Evolutionary conservation across 257 asterid species (phyloP).

Genomic region (Apocynum venetum): DNA sequence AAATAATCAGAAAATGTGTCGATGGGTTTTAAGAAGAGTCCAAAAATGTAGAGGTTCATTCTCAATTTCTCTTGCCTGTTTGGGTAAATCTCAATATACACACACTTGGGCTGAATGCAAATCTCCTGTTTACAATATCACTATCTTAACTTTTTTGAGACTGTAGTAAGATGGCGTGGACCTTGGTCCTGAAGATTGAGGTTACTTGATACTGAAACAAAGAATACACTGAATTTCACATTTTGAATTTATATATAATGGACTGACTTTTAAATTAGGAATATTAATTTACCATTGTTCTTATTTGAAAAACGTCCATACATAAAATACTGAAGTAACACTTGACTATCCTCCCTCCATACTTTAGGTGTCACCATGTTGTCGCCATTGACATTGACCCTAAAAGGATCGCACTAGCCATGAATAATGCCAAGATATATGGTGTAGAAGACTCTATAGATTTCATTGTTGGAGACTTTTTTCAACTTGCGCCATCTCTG

Average conservation of each 20-base stretch:
- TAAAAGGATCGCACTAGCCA: slow-evolving; percentile 49
- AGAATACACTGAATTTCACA: neutral
- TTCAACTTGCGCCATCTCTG: slow-evolving; percentile 72
- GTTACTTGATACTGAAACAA: neutral
- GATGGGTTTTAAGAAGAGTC: neutral
- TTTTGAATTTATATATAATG: neutral
- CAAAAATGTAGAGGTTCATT: neutral
- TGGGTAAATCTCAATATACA: neutral
- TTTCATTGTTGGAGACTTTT: slow-evolving; percentile 78
- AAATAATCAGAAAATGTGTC: neutral
- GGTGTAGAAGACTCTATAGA: slow-evolving; percentile 80
- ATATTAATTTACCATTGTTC: neutral
- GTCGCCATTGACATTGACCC: slow-evolving; percentile 88
- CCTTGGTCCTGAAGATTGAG: neutral
- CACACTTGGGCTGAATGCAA: neutral
- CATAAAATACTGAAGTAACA: neutral
- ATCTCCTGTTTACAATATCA: neutral
- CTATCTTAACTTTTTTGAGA: neutral
- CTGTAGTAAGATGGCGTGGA: neutral
- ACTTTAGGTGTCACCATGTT: slow-evolving; percentile 59
- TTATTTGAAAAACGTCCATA: neutral
- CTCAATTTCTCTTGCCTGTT: neutral
- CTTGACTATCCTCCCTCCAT: slow-evolving; percentile 15
- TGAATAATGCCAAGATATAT: slow-evolving; percentile 71
- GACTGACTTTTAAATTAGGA: neutral